Conservation (phyloP, 148 eudicot genomes). For the Salicornia ramosissima region DNA sequence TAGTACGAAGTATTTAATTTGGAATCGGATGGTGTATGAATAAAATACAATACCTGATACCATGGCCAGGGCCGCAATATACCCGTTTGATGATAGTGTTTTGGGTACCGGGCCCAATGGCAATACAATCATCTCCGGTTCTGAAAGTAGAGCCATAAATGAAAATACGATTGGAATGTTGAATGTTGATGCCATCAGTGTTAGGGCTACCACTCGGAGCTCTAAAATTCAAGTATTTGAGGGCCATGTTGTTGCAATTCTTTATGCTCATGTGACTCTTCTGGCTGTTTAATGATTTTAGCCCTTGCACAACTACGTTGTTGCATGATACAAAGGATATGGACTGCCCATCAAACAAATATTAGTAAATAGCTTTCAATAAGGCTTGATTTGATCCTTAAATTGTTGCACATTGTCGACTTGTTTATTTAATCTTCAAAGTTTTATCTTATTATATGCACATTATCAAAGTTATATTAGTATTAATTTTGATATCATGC, state of each 20-base stretch:
- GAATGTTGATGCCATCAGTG: conserved; percentile 56
- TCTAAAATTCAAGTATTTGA: conserved; percentile 29
- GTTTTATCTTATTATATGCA: no score
- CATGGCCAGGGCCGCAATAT: conserved; percentile 67
- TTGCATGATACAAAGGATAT: conserved; percentile 39
- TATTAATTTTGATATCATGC: no score
- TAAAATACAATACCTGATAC: conserved; percentile 41
- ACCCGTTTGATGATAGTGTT: conserved; percentile 33
- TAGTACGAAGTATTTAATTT: no score
- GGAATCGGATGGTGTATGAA: no score
- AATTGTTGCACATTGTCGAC: no score
- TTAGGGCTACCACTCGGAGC: conserved; percentile 59
- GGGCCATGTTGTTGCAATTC: conserved; percentile 30
- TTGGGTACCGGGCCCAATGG: conserved; percentile 47
- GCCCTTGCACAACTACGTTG: conserved; percentile 34
- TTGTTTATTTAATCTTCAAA: no score
- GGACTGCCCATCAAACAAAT: conserved; percentile 32
- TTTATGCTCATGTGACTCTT: conserved; percentile 34
- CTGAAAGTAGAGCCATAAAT: conserved; percentile 24
- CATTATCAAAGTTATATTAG: no score
- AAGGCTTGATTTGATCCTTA: no score
- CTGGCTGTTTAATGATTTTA: conserved; percentile 49
- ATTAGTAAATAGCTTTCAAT: no score
- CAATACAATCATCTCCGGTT: conserved; percentile 62
- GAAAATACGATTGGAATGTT: conserved; percentile 27